Base-by-base conservation (phyloP, 2,329 filamentous ascomycete species). In the Aspergillus sp. region DNA sequence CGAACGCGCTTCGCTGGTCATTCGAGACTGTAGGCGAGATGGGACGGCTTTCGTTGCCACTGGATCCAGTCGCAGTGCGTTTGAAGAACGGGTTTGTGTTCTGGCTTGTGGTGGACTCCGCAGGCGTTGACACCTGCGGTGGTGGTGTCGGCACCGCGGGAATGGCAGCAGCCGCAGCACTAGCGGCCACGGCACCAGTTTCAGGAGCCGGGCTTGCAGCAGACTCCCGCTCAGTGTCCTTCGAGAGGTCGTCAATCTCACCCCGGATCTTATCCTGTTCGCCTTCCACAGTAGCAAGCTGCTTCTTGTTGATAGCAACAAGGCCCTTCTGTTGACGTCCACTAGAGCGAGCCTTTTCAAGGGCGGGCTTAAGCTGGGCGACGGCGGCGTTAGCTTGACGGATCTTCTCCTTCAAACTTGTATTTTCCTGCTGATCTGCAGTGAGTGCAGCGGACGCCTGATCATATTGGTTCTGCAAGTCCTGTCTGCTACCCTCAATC, bases 221-320 rank as follows among this genome's bases (percentile, higher is more conserved):
- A 73, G 69, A 51, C 82, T 84, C 62, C 81, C 56, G 53, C 74
- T 82, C 60, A 12, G 23, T n/a, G 73, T 80, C 75, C 77, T 85
- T 65, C 71, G 78, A 54, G 85, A 78, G 45, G 82, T 83, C 49
- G 41, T 84, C 84, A 41, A 85, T 84, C 66, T 97, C 91, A 1
- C 76, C 74, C 72, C 90, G 90, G 35, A 95, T 75, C 74, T 88
- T 91, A 51, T 97, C 91, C 27, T 88, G 82, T 66, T 97, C 91
- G 43, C 81, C 81, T 68, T 98, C 93, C 49, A 86, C 88, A 1
- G 90, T 96, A 32, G 85, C 82, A 51, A 97, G 75, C 71, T 98
- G 93, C 74, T 98, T 98, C 77, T 94, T 97, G 73, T 96, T 96
- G 72, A 98, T 98, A 39, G 93, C 90, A 25, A 95, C 91, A 55